Conservation (phyloP, 768 basidiomycete species). For the Lentinula raphanica region DNA sequence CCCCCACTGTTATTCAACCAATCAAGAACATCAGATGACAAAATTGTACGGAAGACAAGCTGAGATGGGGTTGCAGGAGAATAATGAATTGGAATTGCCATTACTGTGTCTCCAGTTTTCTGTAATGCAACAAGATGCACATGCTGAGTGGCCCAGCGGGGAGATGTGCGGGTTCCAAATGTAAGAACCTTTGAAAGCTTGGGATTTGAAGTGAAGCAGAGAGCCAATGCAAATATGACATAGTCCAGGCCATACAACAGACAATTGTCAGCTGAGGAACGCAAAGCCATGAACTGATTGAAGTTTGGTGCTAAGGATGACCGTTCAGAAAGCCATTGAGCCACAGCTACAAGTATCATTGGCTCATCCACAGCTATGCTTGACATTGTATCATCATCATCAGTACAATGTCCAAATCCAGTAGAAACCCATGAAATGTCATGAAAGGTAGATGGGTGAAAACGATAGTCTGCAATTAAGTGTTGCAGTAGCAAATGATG, state of each 20-base stretch:
- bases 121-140: neutral
- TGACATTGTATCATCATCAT: neutral
- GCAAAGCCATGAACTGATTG: neutral
- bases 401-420: neutral
- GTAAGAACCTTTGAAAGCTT: neutral
- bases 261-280: neutral
- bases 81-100: neutral
- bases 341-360: neutral
- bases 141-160: neutral
- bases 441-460: neutral
- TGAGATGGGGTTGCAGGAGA: neutral
- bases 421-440: neutral
- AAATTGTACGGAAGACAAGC: neutral
- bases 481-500: neutral
- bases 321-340: neutral
- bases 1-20: neutral
- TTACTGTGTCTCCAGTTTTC: neutral
- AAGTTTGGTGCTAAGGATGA: neutral
- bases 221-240: neutral
- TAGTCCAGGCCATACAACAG: neutral
- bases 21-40: neutral
- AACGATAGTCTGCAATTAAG: neutral
- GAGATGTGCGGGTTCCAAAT: neutral
- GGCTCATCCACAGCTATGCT: neutral
- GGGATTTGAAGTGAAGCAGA: neutral